Evolutionary conservation across 2,329 filamentous ascomycete genomes (phyloP).

Genomic region (Fusarium sp.): DNA sequence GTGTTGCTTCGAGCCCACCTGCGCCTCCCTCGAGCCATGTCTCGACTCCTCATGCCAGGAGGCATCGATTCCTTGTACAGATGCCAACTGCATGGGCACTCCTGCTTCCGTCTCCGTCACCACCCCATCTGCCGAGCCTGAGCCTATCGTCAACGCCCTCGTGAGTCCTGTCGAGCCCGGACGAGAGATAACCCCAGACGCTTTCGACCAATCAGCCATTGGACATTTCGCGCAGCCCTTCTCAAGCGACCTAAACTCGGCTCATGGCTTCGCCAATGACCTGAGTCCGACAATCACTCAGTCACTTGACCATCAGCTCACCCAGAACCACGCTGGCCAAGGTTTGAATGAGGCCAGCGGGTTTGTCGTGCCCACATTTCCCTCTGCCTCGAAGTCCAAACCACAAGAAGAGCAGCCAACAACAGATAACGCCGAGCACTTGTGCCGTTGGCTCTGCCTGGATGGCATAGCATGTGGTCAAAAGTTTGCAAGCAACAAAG

Average conservation of each 20-base stretch:
- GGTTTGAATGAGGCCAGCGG: slow-evolving; percentile 5
- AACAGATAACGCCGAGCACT: slow-evolving; percentile 43
- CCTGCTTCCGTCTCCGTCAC: slow-evolving; percentile 45
- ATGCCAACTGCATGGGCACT: slow-evolving; percentile 49
- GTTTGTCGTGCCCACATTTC: slow-evolving; percentile 10
- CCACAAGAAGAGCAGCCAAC: slow-evolving; percentile 27
- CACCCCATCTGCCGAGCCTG: slow-evolving; percentile 47
- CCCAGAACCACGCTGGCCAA: slow-evolving; percentile 6
- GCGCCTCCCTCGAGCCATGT: slow-evolving; percentile 53
- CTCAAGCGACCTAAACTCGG: slow-evolving; percentile 2
- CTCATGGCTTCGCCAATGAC: slow-evolving; percentile 6
- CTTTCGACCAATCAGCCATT: slow-evolving; percentile 20
- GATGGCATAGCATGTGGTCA: slow-evolving; percentile 48
- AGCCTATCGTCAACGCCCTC: slow-evolving; percentile 34
- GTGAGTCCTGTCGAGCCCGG: slow-evolving; percentile 31
- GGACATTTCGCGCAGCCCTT: not conserved
- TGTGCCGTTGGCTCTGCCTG: slow-evolving; percentile 50
- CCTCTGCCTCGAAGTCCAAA: slow-evolving; percentile 27
- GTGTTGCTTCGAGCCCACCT: slow-evolving; percentile 49
- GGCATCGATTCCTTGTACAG: slow-evolving; percentile 52
- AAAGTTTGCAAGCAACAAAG: slow-evolving; percentile 58
- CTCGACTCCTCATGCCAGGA: slow-evolving; percentile 48
- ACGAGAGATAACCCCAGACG: slow-evolving; percentile 20
- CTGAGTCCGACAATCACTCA: not conserved
- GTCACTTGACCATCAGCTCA: slow-evolving; percentile 15